These are phyloP conservation scores for Narthecium ossifragum DNA, from an alignment of 106 monocot species.

Conservation along the genomic window DNA sequence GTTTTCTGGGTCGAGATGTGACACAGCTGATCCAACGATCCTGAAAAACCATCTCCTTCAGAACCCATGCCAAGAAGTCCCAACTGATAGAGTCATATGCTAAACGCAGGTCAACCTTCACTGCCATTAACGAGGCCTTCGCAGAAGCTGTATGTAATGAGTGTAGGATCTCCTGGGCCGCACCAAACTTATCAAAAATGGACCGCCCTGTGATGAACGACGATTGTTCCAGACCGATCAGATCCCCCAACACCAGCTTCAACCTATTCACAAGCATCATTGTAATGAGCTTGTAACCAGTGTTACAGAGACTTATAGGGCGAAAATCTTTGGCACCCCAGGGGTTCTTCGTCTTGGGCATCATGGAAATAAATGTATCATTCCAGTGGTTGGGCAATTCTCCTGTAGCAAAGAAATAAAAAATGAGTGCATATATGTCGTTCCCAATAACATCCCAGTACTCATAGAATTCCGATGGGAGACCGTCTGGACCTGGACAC, in stretches of 20 bases:
- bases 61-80: background rate
- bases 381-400: background rate
- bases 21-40: background rate
- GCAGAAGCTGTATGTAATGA: background rate
- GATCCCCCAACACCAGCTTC: background rate
- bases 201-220: background rate
- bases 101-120: background rate
- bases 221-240: background rate
- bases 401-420: background rate
- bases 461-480: background rate
- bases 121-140: background rate
- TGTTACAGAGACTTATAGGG: background rate
- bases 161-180: background rate
- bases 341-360: background rate
- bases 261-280: background rate
- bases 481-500: background rate
- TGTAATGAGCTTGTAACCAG: background rate
- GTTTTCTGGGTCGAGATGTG: too few species aligned
- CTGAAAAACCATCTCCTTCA: background rate
- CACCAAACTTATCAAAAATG: background rate
- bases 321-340: background rate
- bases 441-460: background rate
- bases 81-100: background rate
- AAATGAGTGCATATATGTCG: background rate
- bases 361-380: background rate